Evolutionary conservation across 805 yeast species (phyloP).

Genomic region (Martiniozyma abietophila): DNA sequence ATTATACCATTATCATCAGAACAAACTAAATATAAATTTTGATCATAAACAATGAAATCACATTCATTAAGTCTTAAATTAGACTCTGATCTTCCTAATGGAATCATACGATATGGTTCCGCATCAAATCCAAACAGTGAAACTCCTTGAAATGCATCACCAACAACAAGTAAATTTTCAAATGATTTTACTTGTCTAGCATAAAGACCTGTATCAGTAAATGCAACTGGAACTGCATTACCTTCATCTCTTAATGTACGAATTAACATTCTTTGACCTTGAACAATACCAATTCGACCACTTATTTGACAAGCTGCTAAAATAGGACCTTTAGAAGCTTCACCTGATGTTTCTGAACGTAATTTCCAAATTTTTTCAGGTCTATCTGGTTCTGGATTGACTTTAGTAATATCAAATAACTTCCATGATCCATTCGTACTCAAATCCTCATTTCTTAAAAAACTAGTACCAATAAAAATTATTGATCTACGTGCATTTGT

Average conservation of each 20-base stretch:
- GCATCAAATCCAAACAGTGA: slow-evolving; percentile 87
- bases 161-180: slow-evolving; percentile 72
- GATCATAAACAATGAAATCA: slow-evolving; percentile 70
- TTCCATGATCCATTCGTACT: slow-evolving; percentile 72
- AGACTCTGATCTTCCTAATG: slow-evolving; percentile 65
- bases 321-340: slow-evolving; percentile 76
- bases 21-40: slow-evolving; percentile 54
- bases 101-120: slow-evolving; percentile 83
- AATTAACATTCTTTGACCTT: slow-evolving; percentile 74
- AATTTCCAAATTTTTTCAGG: slow-evolving; percentile 79
- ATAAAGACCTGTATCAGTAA: slow-evolving; percentile 75
- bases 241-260: slow-evolving; percentile 72
- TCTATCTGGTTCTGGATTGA: slow-evolving; percentile 80
- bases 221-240: slow-evolving; percentile 86
- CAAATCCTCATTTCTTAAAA: slow-evolving; percentile 69
- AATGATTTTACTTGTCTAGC: slow-evolving; percentile 73
- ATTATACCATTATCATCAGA: slow-evolving; percentile 62
- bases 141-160: slow-evolving; percentile 70
- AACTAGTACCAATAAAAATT: slow-evolving; percentile 71
- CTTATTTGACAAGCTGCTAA: slow-evolving; percentile 68
- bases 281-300: slow-evolving; percentile 76
- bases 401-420: slow-evolving; percentile 65
- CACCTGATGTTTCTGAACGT: slow-evolving; percentile 55
- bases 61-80: slow-evolving; percentile 54
- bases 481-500: slow-evolving; percentile 22